Evolutionary conservation across 495 filamentous ascomycete species (phyloP), one percentile per base, ranked within the genome.

Genomic region (Venustampulla echinocandica): DNA sequence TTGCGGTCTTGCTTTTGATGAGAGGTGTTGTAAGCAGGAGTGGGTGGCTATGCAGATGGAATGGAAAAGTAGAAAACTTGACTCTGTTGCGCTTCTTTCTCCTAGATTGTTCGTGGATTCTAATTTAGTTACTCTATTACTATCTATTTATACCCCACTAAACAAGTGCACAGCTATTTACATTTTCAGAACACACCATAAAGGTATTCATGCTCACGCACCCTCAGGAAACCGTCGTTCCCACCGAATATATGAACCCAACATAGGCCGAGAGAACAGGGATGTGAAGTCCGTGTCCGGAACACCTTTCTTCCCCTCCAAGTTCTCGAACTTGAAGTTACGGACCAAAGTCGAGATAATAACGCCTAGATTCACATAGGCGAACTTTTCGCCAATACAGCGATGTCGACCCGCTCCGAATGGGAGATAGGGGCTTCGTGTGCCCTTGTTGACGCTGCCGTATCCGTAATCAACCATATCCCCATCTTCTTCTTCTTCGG

Each of bases 361-460:
- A n/a, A 84, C 85, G 48, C 77, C 80, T 38, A 96, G 69, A 64
- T 96, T 89, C 53, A 94, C 70, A 58, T 94, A 92, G 44, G 90
- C 90, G 60, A 95, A 96, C 57, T 94, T 86, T 67, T 95, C 90
- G 35, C 90, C 90, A 56, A 96, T 95, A 64, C 90, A 96, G 10
- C 90, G 68, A 64, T 96, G 90, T 34, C 90, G 70, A 9, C 90
- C 90, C 1, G 87, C 90, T 2, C 90, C 90, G 60, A 96, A 96
- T 0, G 90, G 90, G 15, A 96, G 70, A 66, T 95, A 96, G 1
- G 90, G 88, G 30, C 81, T 87, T 21, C 66, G 68, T 4, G 86
- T 77, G 17, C 90, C 89, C 68, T 94, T 94, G 62, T 75, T 83
- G 35, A 93, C 79, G 24, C 85, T 64, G n/a, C 89, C 90, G 63